Conservation (phyloP, 306 rosid species). For the Trichosanthes truncata region DNA sequence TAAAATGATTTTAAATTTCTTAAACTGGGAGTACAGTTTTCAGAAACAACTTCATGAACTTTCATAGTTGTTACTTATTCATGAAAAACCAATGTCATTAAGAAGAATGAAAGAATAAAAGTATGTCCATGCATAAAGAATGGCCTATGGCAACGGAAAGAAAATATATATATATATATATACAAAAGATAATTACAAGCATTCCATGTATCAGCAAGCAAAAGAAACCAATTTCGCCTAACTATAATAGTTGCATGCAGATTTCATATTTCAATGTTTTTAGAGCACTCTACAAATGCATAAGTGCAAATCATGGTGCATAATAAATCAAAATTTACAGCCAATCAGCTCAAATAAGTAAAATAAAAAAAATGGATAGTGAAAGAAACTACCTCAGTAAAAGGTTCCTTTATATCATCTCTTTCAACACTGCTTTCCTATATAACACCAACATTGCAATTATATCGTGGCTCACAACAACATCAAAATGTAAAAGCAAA, state of each 20-base stretch:
- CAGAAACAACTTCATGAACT: background rate
- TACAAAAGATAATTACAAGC: background rate
- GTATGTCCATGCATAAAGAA: background rate
- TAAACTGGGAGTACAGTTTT: background rate
- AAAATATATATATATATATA: no score
- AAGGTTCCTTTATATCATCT: conserved; percentile 90
- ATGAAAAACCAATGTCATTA: background rate
- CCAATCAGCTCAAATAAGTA: background rate
- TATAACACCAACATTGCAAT: conserved; percentile 15
- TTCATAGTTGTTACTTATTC: background rate
- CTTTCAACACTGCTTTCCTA: conserved; percentile 95
- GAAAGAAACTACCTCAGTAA: conserved; percentile 60
- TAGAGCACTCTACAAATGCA: background rate
- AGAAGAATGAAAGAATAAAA: background rate
- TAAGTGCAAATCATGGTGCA: background rate
- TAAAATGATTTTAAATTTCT: background rate
- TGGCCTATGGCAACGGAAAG: background rate
- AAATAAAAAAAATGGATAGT: conserved; percentile 3
- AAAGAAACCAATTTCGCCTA: background rate
- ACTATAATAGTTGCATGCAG: conserved; percentile 4
- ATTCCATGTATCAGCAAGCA: background rate
- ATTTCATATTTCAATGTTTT: background rate
- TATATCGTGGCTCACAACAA: conserved; percentile 1
- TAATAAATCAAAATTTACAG: background rate
- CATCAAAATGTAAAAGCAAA: conserved; percentile 6